phyloP scores from a whole-genome alignment of 2,329 filamentous ascomycete species.

The Hymenoscyphus fraxineus region DNA sequence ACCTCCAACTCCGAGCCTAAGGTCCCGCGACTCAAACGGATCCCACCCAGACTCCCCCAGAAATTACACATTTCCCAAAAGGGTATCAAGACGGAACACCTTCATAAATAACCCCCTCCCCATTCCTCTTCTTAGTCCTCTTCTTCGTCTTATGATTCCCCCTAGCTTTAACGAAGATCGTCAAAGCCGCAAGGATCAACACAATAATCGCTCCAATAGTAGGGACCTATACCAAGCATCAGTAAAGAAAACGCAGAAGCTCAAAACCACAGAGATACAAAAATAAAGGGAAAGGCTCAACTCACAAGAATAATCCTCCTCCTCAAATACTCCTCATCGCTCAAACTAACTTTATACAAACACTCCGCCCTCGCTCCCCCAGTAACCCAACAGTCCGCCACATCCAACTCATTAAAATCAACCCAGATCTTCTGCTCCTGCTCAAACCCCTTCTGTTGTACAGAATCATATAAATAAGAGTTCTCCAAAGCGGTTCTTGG shows the following conservation, averaged over 20 bases:
- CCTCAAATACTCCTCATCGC: conserved; percentile 37
- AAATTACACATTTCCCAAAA: not conserved
- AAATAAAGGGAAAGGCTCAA: not conserved
- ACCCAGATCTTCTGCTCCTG: conserved; percentile 46
- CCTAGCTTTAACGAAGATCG: conserved; percentile 61
- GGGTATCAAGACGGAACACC: conserved; percentile 49
- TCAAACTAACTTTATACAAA: conserved; percentile 47
- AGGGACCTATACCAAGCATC: conserved; percentile 45
- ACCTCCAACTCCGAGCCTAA: no score
- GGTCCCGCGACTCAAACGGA: not conserved
- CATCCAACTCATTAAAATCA: conserved; percentile 57
- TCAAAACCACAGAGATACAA: not conserved
- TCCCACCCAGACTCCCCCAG: not conserved
- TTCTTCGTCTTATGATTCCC: conserved; percentile 54
- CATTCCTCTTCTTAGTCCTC: conserved; percentile 45
- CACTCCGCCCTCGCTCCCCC: conserved; percentile 53
- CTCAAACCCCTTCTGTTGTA: conserved; percentile 24
- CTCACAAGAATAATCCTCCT: conserved; percentile 43
- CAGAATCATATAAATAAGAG: conserved; percentile 44
- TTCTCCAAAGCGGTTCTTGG: conserved; percentile 63
- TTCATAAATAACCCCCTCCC: conserved; percentile 62
- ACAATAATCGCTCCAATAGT: conserved; percentile 61
- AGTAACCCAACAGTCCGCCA: conserved; percentile 56
- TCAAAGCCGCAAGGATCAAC: conserved; percentile 55
- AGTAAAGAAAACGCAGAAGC: not conserved